phyloP scores from a whole-genome alignment of 345 rosid species.

The Dovyalis caffra region DNA sequence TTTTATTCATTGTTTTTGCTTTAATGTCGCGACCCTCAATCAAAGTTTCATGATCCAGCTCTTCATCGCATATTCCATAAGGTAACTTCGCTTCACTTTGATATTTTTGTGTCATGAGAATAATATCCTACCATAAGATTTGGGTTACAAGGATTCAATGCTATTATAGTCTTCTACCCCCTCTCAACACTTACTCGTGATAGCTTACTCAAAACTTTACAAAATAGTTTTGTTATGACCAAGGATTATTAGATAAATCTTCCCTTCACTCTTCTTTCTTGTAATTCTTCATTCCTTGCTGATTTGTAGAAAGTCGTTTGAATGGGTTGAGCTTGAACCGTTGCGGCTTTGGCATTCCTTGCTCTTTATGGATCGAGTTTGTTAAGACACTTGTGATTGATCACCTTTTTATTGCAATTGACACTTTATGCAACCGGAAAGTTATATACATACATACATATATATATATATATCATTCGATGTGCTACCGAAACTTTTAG shows the following conservation, averaged over 20 bases:
- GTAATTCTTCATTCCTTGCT: constrained; percentile 20
- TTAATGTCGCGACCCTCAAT: constrained; percentile 62
- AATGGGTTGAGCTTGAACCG: constrained; percentile 87
- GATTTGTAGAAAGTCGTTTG: constrained; percentile 64
- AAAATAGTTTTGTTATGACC: constrained; percentile 51
- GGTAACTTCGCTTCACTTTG: constrained; percentile 39
- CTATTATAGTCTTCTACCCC: neutral
- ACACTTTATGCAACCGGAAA: too few relatives aligned
- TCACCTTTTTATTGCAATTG: too few relatives aligned
- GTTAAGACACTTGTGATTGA: neutral
- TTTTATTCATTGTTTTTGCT: too few relatives aligned
- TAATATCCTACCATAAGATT: neutral
- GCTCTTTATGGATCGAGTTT: constrained; percentile 97
- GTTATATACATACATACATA: too few relatives aligned
- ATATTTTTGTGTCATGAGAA: neutral
- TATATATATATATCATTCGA: too few relatives aligned
- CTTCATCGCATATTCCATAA: constrained; percentile 88
- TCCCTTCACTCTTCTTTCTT: constrained; percentile 12
- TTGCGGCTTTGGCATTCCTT: constrained; percentile 82
- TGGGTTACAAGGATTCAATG: neutral
- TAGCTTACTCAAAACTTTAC: constrained; percentile 78
- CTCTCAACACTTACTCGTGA: constrained; percentile 66
- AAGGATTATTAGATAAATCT: neutral
- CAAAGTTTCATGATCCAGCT: constrained; percentile 96
- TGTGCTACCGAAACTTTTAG: too few relatives aligned